These are phyloP conservation scores for Fraxinus latifolia DNA, from an alignment of 305 asterid species.

Conservation along the genomic window DNA sequence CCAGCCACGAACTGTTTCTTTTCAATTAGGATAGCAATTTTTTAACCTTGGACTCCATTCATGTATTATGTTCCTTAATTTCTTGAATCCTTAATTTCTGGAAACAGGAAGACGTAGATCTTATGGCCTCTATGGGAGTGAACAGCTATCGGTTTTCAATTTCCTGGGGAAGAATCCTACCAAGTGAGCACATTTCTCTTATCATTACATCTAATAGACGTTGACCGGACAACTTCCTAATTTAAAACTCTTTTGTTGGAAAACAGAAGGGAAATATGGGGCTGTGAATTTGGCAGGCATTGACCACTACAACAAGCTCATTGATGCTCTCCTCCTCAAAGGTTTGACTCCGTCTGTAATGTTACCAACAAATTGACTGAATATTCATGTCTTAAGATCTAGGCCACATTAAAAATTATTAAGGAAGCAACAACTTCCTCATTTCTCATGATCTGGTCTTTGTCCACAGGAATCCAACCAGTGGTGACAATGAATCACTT, in stretches of 20 bases:
- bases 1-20: background rate
- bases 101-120: constrained; percentile 43
- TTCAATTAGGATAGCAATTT: background rate
- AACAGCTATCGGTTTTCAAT: constrained; percentile 54
- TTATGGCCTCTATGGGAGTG: constrained; percentile 43
- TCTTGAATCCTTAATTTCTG: background rate
- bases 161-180: constrained; percentile 63
- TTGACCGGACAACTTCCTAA: background rate
- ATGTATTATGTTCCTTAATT: background rate
- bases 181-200: constrained; percentile 32
- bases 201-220: background rate
- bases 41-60: background rate
- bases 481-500: background rate
- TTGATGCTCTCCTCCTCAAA: constrained; percentile 9
- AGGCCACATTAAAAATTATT: background rate
- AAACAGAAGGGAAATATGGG: constrained; percentile 25
- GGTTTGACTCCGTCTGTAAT: constrained; percentile 5
- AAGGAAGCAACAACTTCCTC: background rate
- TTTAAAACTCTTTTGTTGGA: background rate
- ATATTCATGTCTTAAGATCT: background rate
- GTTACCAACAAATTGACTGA: background rate
- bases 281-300: constrained; percentile 30
- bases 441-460: background rate
- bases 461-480: constrained; percentile 4
- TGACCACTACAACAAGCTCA: constrained; percentile 26